Percentiles rank a stretch among this genome's conserved stretches.
Conservation (phyloP, 2,329 filamentous ascomycete genomes). For the Aspergillus neotritici region DNA sequence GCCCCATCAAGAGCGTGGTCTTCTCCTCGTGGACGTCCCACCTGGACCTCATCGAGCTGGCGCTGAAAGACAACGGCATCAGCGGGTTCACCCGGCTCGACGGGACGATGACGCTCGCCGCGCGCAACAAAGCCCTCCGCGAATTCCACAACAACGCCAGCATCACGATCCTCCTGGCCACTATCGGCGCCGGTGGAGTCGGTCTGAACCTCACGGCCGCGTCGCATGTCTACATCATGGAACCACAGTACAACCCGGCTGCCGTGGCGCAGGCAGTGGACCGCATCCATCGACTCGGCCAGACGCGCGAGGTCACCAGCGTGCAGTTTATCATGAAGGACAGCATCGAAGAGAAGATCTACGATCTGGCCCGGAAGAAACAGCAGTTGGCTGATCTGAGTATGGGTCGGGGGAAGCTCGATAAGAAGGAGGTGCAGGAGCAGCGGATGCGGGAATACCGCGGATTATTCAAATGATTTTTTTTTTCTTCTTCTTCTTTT, state of each 20-base stretch:
- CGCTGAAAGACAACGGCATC: constrained; percentile 54
- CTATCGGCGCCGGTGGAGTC: constrained; percentile 84
- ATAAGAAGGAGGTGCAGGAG: constrained; percentile 58
- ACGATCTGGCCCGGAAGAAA: constrained; percentile 86
- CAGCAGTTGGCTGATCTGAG: constrained; percentile 81
- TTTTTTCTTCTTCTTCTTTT: constrained; percentile 8
- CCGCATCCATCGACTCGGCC: constrained; percentile 83
- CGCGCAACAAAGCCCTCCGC: constrained; percentile 70
- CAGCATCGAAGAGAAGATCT: constrained; percentile 93
- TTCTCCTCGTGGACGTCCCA: constrained; percentile 97
- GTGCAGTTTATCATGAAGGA: constrained; percentile 82
- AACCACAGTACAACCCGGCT: constrained; percentile 94
- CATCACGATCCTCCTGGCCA: constrained; percentile 79
- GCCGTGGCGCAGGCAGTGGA: constrained; percentile 93
- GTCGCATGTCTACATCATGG: constrained; percentile 91
- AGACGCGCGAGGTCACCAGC: constrained; percentile 82
- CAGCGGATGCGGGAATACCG: constrained; percentile 58
- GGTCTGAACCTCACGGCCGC: constrained; percentile 85
- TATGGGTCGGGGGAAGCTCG: constrained; percentile 62
- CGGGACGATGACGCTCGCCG: constrained; percentile 73
- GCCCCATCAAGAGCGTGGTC: constrained; percentile 84
- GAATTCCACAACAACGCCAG: constrained; percentile 66
- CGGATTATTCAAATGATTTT: constrained; percentile 49
- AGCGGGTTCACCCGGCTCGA: constrained; percentile 73
- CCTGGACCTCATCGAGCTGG: constrained; percentile 83